Base-by-base conservation (phyloP, 805 yeast species). In the Saturnispora sanitii region DNA sequence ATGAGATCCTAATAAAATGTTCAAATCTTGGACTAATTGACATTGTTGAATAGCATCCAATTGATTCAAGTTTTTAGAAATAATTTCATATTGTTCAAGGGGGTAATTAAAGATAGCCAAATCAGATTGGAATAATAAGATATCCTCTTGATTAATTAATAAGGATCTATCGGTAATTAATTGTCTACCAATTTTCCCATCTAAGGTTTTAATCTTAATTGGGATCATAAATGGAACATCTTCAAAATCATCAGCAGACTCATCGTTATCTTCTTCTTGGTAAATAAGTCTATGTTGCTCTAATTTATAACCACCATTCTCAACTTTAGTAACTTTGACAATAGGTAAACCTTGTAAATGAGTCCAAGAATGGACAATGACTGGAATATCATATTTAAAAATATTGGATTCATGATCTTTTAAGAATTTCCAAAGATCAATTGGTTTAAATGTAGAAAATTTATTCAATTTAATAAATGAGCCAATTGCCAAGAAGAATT, bases 151-250 rank as follows among this genome's bases (percentile, higher is more conserved):
- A 9, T 46, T 49, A 26, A 56, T 45, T 19, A 45, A 44, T 49
- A 57, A 50, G 33, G 31, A 58, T 47, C 75, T 55, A 45, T 72
- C 79, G 6, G 66, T 66, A 50, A 71, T 40, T 37, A 75, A 45
- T 33, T 64, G 58, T 47, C 68, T 66, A 21, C 56, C 55, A 1
- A 62, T 45, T 18, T 62, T 53, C 3, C 60, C 70, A 56, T 56
- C 64, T 19, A 35, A 40, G 2, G 62, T 48, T 36, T 60, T 67
- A 28, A 75, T 54, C 3, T 67, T 56, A 45, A 82, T 55, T 3
- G 90, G 88, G 34, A 81, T 61, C 46, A 77, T 80, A 52, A 64
- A 81, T 3, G 81, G 79, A 31, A 65, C 60, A 49, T 79, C 77
- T 53, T 77, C 84, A 28, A 67, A 23, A 23, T 7, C 48, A n/a